Percentiles rank a stretch among this genome's conserved stretches.
phyloP scores from a whole-genome alignment of 140 eudicot genomes.

The Oenanthe javanica region DNA sequence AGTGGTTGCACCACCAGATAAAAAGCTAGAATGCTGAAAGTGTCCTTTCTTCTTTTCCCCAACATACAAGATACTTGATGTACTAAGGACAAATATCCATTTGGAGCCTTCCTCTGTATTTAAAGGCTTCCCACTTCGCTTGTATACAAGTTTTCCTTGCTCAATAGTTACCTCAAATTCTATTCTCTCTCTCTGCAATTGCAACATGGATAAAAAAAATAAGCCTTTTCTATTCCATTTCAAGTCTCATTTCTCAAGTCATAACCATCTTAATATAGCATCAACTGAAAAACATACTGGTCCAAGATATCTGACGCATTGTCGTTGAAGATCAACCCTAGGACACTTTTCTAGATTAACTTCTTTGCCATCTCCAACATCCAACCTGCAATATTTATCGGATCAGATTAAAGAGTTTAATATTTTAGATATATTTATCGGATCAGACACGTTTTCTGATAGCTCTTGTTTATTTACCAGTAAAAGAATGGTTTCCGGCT shows the following conservation, averaged over 20 bases:
- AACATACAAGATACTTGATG: constrained; percentile 55
- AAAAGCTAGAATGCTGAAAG: constrained; percentile 77
- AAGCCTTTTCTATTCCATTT: not conserved
- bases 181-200: constrained; percentile 56
- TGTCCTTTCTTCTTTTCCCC: constrained; percentile 55
- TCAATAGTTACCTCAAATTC: constrained; percentile 52
- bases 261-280: not conserved
- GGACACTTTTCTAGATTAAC: constrained; percentile 45
- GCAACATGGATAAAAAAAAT: not conserved
- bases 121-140: constrained; percentile 29
- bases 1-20: constrained; percentile 72
- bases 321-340: constrained; percentile 39
- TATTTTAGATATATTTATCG: too few species aligned
- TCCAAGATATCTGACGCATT: constrained; percentile 70
- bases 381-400: constrained; percentile 40
- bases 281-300: constrained; percentile 35
- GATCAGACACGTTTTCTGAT: too few species aligned
- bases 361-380: constrained; percentile 76
- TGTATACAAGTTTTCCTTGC: constrained; percentile 49
- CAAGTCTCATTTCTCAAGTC: too few species aligned
- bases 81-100: constrained; percentile 79
- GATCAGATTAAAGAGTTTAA: not conserved
- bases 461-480: constrained; percentile 32
- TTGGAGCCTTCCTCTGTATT: constrained; percentile 46
- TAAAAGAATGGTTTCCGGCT: constrained; percentile 74